Percentiles rank a stretch among this genome's conserved stretches.
These are phyloP conservation scores for Schizonepeta tenuifolia DNA, from an alignment of 257 asterid genomes.

Conservation along the genomic window DNA sequence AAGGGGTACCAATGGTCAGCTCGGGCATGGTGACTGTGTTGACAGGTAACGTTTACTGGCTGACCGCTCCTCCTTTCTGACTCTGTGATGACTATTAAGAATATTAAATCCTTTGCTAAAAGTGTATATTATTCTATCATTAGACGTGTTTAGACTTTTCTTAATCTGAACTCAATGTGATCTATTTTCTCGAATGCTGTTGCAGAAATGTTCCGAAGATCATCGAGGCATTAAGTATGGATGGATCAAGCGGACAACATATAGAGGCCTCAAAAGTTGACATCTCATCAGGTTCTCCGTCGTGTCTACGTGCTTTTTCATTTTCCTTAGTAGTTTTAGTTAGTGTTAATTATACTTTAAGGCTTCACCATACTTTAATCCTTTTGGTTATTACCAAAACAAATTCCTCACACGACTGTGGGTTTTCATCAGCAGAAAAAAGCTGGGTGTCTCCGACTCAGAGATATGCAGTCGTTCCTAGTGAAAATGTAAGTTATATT, in stretches of 20 bases:
- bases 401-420: background rate
- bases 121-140: background rate
- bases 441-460: slow-evolving; percentile 81
- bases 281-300: slow-evolving; percentile 59
- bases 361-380: too few species aligned
- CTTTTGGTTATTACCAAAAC: background rate
- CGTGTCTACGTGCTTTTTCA: background rate
- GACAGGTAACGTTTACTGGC: slow-evolving; percentile 58
- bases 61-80: background rate
- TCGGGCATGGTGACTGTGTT: slow-evolving; percentile 87
- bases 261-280: slow-evolving; percentile 75
- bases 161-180: background rate
- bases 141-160: background rate
- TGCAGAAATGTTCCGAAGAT: slow-evolving; percentile 83
- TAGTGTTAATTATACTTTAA: too few species aligned
- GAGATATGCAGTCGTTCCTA: slow-evolving; percentile 94
- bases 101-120: background rate
- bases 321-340: background rate
- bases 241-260: slow-evolving; percentile 79
- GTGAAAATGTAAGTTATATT: slow-evolving; percentile 61
- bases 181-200: slow-evolving; percentile 13
- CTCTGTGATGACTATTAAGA: background rate
- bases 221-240: slow-evolving; percentile 75
- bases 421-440: slow-evolving; percentile 55
- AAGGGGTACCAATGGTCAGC: slow-evolving; percentile 98